Evolutionary conservation across 2,329 filamentous ascomycete genomes (phyloP).

Genomic region (Teratosphaeria epicoccoides): DNA sequence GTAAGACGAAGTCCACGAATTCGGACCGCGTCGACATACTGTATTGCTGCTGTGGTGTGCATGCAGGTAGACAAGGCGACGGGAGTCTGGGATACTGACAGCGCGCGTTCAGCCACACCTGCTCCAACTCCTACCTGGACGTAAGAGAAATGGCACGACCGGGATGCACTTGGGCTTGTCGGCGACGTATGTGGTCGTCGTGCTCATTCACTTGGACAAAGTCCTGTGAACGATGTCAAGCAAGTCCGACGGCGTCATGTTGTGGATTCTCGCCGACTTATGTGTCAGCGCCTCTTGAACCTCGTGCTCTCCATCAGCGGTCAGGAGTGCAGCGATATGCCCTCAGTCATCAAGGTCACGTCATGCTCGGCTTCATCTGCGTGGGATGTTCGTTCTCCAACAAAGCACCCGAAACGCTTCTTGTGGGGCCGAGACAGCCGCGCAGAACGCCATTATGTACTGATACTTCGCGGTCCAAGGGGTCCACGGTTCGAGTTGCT

Average conservation of each 20-base stretch:
- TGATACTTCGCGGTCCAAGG: too few relatives aligned
- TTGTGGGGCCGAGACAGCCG: background rate
- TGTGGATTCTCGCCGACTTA: background rate
- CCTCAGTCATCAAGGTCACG: background rate
- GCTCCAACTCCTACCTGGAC: background rate
- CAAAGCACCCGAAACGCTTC: background rate
- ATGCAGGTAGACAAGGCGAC: background rate
- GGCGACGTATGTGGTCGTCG: background rate
- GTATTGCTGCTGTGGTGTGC: constrained; percentile 4
- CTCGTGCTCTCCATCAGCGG: background rate
- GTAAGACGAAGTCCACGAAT: constrained; percentile 23
- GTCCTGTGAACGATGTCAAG: background rate
- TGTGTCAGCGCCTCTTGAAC: background rate
- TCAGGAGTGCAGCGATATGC: background rate
- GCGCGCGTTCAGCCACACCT: background rate
- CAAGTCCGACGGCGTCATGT: background rate
- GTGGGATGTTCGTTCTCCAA: background rate
- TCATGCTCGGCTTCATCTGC: background rate
- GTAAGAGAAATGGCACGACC: background rate
- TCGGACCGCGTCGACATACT: constrained; percentile 12
- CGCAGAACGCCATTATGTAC: background rate
- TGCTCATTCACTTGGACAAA: background rate
- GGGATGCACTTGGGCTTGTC: background rate
- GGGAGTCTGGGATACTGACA: background rate
- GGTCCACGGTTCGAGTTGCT: background rate